Conservation (phyloP, 2,329 filamentous ascomycete genomes). For the Pseudogymnoascus sp. region DNA sequence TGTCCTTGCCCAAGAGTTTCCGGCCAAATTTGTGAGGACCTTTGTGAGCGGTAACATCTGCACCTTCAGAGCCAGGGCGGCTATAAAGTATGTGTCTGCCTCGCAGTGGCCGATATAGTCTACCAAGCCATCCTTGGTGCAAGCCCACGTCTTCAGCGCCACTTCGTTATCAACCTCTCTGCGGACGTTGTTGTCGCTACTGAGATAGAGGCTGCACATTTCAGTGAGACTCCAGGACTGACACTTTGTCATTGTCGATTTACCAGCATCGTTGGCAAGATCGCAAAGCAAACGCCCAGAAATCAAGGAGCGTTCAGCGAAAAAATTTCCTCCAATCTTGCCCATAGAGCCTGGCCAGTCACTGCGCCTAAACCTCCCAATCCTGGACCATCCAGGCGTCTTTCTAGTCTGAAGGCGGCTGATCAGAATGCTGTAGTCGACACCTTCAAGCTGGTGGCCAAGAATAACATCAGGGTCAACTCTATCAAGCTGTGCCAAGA, state of each 20-base stretch:
- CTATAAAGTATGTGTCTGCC: constrained; percentile 91
- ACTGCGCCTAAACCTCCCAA: constrained; percentile 74
- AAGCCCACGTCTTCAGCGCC: constrained; percentile 79
- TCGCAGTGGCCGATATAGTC: constrained; percentile 93
- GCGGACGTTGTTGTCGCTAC: constrained; percentile 55
- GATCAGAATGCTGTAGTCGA: constrained; percentile 86
- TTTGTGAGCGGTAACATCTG: constrained; percentile 93
- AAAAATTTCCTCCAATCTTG: constrained; percentile 81
- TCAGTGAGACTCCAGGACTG: constrained; percentile 97
- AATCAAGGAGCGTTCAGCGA: constrained; percentile 83
- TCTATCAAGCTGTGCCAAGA: constrained; percentile 78
- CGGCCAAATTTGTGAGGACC: constrained; percentile 89
- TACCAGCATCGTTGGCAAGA: constrained; percentile 90
- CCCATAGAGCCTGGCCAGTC: constrained; percentile 84
- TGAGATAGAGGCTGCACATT: constrained; percentile 89
- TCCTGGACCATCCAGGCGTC: constrained; percentile 87
- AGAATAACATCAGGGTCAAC: constrained; percentile 90
- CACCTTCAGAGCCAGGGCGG: constrained; percentile 77
- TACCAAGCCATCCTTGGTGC: constrained; percentile 74
- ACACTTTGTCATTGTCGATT: constrained; percentile 93
- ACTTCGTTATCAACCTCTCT: constrained; percentile 83
- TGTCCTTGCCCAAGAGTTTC: constrained; percentile 96
- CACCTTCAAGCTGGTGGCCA: constrained; percentile 92
- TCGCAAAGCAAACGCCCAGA: constrained; percentile 87
- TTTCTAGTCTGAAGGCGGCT: constrained; percentile 83